Conservation (phyloP, 2,329 filamentous ascomycete genomes). For the Colletotrichum sp. region DNA sequence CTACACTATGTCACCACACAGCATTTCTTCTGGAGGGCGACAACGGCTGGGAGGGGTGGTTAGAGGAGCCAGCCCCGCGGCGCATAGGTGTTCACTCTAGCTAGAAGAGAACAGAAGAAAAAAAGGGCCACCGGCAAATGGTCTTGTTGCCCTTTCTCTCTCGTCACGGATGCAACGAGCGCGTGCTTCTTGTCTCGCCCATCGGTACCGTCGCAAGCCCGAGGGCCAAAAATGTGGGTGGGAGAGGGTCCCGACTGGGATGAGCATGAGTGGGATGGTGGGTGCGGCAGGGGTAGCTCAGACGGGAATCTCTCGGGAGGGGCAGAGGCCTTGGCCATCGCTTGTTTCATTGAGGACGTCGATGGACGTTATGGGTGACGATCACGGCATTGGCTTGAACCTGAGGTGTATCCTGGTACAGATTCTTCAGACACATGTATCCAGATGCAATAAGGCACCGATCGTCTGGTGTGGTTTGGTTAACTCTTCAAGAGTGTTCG, state of each 20-base stretch:
- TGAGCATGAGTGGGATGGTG: constrained; percentile 3
- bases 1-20: not conserved
- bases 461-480: not conserved
- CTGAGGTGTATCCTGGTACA: not conserved
- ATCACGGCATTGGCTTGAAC: not conserved
- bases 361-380: not conserved
- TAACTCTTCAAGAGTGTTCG: not conserved
- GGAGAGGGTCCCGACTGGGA: constrained; percentile 7
- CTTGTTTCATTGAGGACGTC: constrained; percentile 17
- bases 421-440: not conserved
- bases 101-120: not conserved
- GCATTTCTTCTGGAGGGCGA: not conserved
- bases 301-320: constrained; percentile 13
- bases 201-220: constrained; percentile 18
- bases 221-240: constrained; percentile 6
- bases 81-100: not conserved
- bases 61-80: not conserved
- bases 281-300: constrained; percentile 18
- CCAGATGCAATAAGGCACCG: not conserved
- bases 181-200: constrained; percentile 14
- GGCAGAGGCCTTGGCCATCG: constrained; percentile 10
- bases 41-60: not conserved
- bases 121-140: not conserved
- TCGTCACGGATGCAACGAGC: not conserved
- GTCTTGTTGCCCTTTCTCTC: not conserved